A percentile compares a stretch with the other conserved stretches of the same genome.
These are phyloP conservation scores for Mortierella alpina DNA, from an alignment of 192 early-diverging fungal genomes.

Conservation along the genomic window DNA sequence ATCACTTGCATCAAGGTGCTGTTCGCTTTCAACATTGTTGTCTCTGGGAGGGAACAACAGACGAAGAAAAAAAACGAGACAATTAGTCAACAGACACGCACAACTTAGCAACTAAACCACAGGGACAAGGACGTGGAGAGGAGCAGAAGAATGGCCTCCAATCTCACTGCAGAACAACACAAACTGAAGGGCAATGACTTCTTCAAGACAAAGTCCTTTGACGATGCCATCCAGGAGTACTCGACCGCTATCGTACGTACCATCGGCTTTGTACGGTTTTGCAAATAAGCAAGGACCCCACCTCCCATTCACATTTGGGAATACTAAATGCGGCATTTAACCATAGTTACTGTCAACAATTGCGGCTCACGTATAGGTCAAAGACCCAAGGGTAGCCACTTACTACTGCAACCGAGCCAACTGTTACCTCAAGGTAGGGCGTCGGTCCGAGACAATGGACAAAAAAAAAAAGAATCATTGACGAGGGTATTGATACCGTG, in stretches of 20 bases:
- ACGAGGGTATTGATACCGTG: not conserved
- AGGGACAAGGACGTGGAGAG: not conserved
- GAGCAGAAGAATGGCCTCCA: constrained; percentile 18
- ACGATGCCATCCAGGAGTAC: constrained; percentile 78
- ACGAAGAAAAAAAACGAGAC: not conserved
- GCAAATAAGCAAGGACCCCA: not conserved
- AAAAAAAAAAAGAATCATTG: not conserved
- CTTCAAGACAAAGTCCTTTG: constrained; percentile 68
- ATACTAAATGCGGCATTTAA: not conserved
- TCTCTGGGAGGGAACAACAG: too few relatives aligned
- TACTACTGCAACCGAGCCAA: constrained; percentile 91
- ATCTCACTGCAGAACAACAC: constrained; percentile 58
- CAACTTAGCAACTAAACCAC: not conserved
- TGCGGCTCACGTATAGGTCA: constrained; percentile 54
- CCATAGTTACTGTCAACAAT: not conserved
- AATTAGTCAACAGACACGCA: not conserved
- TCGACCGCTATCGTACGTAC: constrained; percentile 75
- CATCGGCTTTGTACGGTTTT: not conserved
- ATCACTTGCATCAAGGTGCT: not conserved
- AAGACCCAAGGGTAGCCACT: constrained; percentile 67
- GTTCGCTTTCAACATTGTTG: not conserved
- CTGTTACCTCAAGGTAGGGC: constrained; percentile 69
- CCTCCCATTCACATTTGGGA: not conserved
- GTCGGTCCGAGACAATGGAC: not conserved
- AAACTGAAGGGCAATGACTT: constrained; percentile 70